A percentile compares a stretch with the other conserved stretches of the same genome.
Evolutionary conservation across 176 grass and related monocot species (phyloP).

Genomic region (Aegilops sharonensis): DNA sequence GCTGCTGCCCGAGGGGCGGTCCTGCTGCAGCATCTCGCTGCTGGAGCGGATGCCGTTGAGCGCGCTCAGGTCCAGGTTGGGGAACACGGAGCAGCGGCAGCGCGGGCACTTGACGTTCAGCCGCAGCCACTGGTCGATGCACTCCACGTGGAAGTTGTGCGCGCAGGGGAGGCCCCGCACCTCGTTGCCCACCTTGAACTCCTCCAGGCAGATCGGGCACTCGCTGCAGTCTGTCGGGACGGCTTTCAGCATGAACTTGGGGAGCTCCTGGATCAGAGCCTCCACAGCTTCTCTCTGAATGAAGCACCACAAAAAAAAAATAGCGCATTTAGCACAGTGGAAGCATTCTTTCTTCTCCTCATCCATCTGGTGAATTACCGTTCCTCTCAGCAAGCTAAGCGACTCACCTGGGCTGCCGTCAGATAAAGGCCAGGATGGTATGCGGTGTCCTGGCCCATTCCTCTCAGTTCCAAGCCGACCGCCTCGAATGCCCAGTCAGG

Average conservation of each 20-base stretch:
- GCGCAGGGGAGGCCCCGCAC: conserved; percentile 92
- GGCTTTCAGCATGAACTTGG: conserved; percentile 87
- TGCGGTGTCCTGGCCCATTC: conserved; percentile 88
- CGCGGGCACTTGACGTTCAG: conserved; percentile 93
- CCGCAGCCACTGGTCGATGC: conserved; percentile 94
- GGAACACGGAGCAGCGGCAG: conserved; percentile 93
- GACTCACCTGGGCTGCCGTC: conserved; percentile 63
- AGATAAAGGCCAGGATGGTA: conserved; percentile 99
- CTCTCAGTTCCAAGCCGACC: conserved; percentile 87
- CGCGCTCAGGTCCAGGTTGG: conserved; percentile 90
- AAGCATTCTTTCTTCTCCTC: too few relatives aligned
- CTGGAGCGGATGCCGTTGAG: conserved; percentile 70
- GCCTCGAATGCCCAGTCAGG: conserved; percentile 99
- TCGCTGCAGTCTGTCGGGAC: conserved; percentile 93
- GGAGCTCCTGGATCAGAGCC: conserved; percentile 95
- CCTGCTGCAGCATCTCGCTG: conserved; percentile 23
- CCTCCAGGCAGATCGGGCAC: conserved; percentile 96
- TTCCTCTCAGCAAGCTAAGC: too few relatives aligned
- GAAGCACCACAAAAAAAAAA: background rate
- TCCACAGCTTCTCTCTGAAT: conserved; percentile 92
- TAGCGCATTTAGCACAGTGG: background rate
- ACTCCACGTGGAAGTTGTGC: conserved; percentile 97
- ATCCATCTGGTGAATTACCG: too few relatives aligned
- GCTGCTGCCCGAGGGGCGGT: conserved; percentile 46
- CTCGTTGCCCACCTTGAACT: conserved; percentile 90